phyloP scores from a whole-genome alignment of 371 early-diverging fungal species.

The Saksenaea oblongispora region DNA sequence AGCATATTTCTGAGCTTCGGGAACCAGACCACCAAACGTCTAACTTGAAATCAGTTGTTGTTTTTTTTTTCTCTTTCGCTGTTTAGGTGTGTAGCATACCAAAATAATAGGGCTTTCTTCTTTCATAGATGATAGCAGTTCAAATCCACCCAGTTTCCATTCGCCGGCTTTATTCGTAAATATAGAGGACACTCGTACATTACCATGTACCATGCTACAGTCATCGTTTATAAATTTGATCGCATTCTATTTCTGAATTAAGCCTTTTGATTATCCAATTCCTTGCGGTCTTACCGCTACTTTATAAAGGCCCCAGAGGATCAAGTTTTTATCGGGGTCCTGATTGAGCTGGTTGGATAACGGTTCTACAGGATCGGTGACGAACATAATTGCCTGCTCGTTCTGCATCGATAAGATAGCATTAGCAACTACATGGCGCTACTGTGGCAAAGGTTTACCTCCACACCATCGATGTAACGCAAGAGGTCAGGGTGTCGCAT shows the following conservation, averaged over 20 bases:
- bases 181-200: constrained; percentile 75
- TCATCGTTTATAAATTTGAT: constrained; percentile 87
- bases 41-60: constrained; percentile 17
- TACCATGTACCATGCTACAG: constrained; percentile 87
- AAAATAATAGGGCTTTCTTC: constrained; percentile 72
- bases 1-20: constrained; percentile 68
- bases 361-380: constrained; percentile 86
- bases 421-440: neutral
- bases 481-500: constrained; percentile 91
- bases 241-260: constrained; percentile 60
- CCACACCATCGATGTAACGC: constrained; percentile 82
- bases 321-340: constrained; percentile 64
- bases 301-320: constrained; percentile 89
- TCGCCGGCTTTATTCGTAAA: constrained; percentile 89
- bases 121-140: constrained; percentile 71
- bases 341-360: constrained; percentile 60
- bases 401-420: constrained; percentile 49
- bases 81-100: constrained; percentile 28
- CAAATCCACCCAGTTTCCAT: constrained; percentile 93
- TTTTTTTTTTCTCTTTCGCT: neutral
- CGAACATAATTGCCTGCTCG: constrained; percentile 86
- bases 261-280: neutral
- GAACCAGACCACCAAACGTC: constrained; percentile 69
- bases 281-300: constrained; percentile 65
- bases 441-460: constrained; percentile 52